Evolutionary conservation across 495 filamentous ascomycete species (phyloP), one percentile per base, ranked within the genome.

Genomic region (Umbilicaria muhlenbergii): DNA sequence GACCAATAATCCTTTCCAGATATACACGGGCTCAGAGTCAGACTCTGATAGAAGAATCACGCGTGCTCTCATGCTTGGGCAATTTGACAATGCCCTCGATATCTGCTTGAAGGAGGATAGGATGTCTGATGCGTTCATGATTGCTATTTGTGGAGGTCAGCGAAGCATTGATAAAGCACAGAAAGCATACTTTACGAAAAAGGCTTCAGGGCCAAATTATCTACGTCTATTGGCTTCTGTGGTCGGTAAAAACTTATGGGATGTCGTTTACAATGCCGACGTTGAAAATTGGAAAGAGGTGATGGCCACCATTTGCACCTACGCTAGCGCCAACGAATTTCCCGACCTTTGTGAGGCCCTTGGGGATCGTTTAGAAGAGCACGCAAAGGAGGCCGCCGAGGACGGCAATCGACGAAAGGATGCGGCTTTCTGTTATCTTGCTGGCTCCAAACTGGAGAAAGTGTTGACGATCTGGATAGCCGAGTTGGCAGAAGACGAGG

Each of bases 211-310:
- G 17, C 88, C 91, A 11, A 99, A 89, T 60, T 99, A 99, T 58
- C 65, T 96, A 37, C 78, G 91, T 33, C 68, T 99, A 33, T 68
- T 99, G 41, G 84, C 83, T 44, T 94, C 89, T 19, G 80, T 96
- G 36, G 85, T 91, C 41, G 84, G 83, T 39, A 95, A 95, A 67
- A 95, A 99, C 57, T 68, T 99, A 7, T 96, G 92, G 91, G 91
- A 99, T 66, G 73, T 96, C 37, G 91, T 95, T 8, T 81, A 96
- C 61, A 96, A 99, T 54, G 92, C 91, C 1, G 83, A 94, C 53
- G 61, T 96, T 36, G 68, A 71, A 34, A 83, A 89, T 61, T 99
- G 91, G 91, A 96, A 89, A 64, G 91, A 96, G 60, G 77, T 91
- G 11, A 88, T 96, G 84, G 87, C 82, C 21, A 81, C 86, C 2